Base-by-base conservation (phyloP, 805 yeast species). In the Yamadazyma insecticola region DNA sequence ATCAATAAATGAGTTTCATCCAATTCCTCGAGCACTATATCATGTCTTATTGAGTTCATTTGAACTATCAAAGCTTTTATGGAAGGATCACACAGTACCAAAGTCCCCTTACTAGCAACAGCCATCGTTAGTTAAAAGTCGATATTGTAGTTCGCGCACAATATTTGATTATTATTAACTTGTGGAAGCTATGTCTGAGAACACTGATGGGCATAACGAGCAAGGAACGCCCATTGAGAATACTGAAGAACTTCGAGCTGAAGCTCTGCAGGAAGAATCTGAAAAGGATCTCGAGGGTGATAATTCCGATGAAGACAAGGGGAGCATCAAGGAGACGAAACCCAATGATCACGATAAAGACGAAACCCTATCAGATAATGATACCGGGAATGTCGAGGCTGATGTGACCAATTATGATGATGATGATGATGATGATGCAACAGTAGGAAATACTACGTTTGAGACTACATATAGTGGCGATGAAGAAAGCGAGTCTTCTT, bases 1-100 rank as follows among this genome's bases (percentile, higher is more conserved):
- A 90, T 81, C 39, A 92, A 64, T 13, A 90, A 57, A 55, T 92
- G 97, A 1, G 92, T 85, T 27, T 89, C 97, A 51, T 92, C 97
- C 24, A 90, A 68, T 46, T 92, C 97, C 56, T 81, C 78, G 15
- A 66, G 44, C 1, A 63, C 63, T 2, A 92, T 80, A 44, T 88
- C 95, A 36, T 85, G 81, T 22, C 70, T 60, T 16, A 76, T 74
- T 0, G 86, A 63, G 55, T 92, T 97, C 25, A 90, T 82, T 51
- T 79, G 82, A 14, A 90, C 60, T 2, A 90, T 85, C 29, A 90
- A 65, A 0, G 97, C 96, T 41, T 78, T 73, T 41, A 90, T 88
- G 1, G 97, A 86, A 2, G 98, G 97, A 53, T 90, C 98, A 54
- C 97, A 66, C 35, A 55, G 67, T 12, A 66, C 67, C 23, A 66